Evolutionary conservation across 371 early-diverging fungal species (phyloP).

Genomic region (Mucor irregularis): DNA sequence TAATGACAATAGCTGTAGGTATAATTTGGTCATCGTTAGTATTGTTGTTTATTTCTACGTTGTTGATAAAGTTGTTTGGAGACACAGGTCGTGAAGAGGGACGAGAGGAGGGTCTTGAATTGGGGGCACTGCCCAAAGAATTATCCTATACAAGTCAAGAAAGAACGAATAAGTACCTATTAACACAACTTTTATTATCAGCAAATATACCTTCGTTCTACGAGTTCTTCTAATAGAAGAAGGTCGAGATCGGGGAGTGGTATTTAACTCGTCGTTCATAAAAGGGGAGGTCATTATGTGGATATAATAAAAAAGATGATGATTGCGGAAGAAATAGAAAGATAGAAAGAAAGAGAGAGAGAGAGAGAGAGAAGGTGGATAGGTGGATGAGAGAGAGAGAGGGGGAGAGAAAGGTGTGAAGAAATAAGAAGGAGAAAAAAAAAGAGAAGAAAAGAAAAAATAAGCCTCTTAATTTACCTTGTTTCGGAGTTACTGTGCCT

Average conservation of each 20-base stretch:
- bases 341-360: too few relatives aligned
- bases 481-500: too few relatives aligned
- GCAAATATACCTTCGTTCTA: slow-evolving; percentile 7
- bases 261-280: slow-evolving; percentile 5
- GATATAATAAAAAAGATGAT: slow-evolving; percentile 4
- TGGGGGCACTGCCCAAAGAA: neutral
- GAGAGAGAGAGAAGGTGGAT: too few relatives aligned
- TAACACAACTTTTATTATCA: neutral
- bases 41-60: neutral
- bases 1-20: slow-evolving; percentile 80
- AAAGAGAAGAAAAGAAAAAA: too few relatives aligned
- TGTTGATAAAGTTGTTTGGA: slow-evolving; percentile 13
- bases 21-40: slow-evolving; percentile 39
- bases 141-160: neutral
- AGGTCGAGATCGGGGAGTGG: slow-evolving; percentile 23
- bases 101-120: slow-evolving; percentile 22
- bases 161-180: too few relatives aligned
- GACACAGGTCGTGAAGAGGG: slow-evolving; percentile 32
- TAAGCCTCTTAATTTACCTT: too few relatives aligned
- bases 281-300: slow-evolving; percentile 22
- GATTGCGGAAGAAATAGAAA: too few relatives aligned
- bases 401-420: too few relatives aligned
- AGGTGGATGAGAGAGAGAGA: too few relatives aligned
- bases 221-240: slow-evolving; percentile 23
- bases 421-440: too few relatives aligned